Evolutionary conservation across 2,329 filamentous ascomycete species (phyloP), one percentile per base, ranked within the genome.

Genomic region (Exophiala alcalophila): DNA sequence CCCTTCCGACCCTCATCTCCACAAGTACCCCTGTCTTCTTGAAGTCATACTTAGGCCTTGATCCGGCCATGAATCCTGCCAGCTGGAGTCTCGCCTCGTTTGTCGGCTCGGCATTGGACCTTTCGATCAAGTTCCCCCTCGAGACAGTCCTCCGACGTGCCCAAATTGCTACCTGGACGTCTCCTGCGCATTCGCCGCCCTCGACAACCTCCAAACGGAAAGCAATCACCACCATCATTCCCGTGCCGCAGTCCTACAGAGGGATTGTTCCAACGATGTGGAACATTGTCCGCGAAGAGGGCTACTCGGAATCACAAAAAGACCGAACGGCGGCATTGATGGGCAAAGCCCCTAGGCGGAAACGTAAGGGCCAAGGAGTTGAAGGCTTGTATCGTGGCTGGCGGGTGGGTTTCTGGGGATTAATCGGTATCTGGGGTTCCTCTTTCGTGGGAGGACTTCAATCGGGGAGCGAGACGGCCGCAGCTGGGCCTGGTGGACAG

Each of bases 191-290:
- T 27, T 40, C 40, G 12, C 50, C 46, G 58, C 67, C 8, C 76
- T 79, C 42, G 53, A 75, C 2, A 62, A 64, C 8, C 18, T 51
- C 52, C 7, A 50, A 50, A 29, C 37, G 50, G 24, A 57, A 57
- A 34, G 76, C 79, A 23, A 51, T 70, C 24, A 81, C 87, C 41
- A 89, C 87, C 0, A 82, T 96, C 40, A 81, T 97, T 1, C 81
- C 85, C 2, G 74, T 86, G 0, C 68, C 68, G 10, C 90, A 89
- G 2, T 78, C 78, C 3, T 98, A 95, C 63, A 74, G 79, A 23
- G 92, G 92, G n/a, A 74, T 95, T 1, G 63, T 92, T n/a, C 86
- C 88, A 3, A 96, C 91, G 2, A 90, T 96, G 77, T 91, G 88
- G 73, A 78, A 79, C 47, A 92, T 98, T 49, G 76, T 86, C 1